Conservation (phyloP, 306 rosid genomes). For the Spatholobus suberectus region DNA sequence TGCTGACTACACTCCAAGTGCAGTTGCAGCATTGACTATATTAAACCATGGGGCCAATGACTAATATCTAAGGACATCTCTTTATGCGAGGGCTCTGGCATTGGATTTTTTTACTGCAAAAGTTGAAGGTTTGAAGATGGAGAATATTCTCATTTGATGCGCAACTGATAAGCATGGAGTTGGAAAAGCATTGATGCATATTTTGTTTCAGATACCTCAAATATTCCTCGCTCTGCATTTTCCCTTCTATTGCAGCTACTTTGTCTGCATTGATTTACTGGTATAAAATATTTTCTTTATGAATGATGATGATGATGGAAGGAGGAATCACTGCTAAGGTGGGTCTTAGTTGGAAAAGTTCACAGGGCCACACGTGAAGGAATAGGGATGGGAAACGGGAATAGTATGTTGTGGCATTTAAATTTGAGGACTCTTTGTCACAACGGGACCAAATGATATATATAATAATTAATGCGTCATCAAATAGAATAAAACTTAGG, state of each 20-base stretch:
- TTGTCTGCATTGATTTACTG: conserved; percentile 14
- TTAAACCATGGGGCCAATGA: conserved; percentile 51
- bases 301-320: background rate
- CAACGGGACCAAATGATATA: too few relatives aligned
- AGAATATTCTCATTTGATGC: background rate
- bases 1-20: conserved; percentile 61
- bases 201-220: background rate
- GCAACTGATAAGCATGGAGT: background rate
- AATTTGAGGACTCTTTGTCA: too few relatives aligned
- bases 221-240: background rate
- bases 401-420: too few relatives aligned
- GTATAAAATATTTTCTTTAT: background rate
- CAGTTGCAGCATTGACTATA: conserved; percentile 73
- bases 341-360: too few relatives aligned
- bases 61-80: background rate
- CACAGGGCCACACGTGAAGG: too few relatives aligned
- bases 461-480: too few relatives aligned
- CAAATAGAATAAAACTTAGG: too few relatives aligned
- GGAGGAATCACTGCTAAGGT: too few relatives aligned
- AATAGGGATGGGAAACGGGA: too few relatives aligned
- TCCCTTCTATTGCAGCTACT: conserved; percentile 14
- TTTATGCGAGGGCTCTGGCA: background rate
- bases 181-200: background rate
- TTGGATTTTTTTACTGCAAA: background rate
- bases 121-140: background rate